phyloP scores from a whole-genome alignment of 106 monocot genomes.

The Acorus gramineus region DNA sequence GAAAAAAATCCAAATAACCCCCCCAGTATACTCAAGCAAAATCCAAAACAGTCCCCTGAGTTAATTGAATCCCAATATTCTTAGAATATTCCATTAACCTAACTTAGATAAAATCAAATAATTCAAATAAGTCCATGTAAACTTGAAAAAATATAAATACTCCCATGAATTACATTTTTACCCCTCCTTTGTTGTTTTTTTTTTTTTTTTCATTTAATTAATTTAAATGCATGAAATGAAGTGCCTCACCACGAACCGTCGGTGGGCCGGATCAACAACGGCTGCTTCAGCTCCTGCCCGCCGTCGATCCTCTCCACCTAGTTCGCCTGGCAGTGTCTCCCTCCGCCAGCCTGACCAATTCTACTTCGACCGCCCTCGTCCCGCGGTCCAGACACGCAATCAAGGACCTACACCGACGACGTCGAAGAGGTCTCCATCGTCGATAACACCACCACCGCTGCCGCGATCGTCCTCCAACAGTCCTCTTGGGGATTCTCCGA shows the following conservation, averaged over 20 bases:
- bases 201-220: no score
- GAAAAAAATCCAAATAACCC: no score
- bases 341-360: constrained; percentile 44
- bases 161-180: no score
- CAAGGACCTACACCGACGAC: constrained; percentile 20
- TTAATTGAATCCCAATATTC: no score
- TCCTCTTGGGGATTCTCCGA: constrained; percentile 44
- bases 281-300: constrained; percentile 61
- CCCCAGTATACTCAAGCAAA: no score
- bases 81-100: no score
- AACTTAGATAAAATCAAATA: no score
- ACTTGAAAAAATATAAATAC: no score
- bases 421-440: constrained; percentile 33
- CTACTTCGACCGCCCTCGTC: constrained; percentile 41
- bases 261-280: constrained; percentile 64
- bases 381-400: constrained; percentile 22
- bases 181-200: no score
- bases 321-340: constrained; percentile 22
- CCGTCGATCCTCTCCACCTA: constrained; percentile 38
- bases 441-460: constrained; percentile 47
- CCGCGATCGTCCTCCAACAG: constrained; percentile 31
- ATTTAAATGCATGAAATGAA: no score
- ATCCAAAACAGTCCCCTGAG: no score
- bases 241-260: constrained; percentile 39
- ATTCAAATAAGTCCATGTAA: no score